phyloP scores from a whole-genome alignment of 148 eudicot genomes.

The Fagopyrum tataricum region DNA sequence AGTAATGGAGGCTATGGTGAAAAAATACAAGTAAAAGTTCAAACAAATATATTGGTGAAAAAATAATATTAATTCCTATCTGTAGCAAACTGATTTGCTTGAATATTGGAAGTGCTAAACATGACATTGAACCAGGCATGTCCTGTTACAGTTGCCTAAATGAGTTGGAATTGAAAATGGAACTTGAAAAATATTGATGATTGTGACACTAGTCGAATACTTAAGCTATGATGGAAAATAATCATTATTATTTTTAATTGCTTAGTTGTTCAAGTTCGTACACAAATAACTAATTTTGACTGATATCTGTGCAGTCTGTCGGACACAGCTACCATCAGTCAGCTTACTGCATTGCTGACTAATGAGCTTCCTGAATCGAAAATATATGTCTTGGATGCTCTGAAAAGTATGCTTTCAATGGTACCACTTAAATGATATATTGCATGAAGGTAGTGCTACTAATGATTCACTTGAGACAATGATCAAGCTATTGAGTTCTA shows the following conservation, averaged over 20 bases:
- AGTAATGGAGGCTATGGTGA: too few relatives aligned
- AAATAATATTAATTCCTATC: background rate
- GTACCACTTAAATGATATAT: constrained; percentile 69
- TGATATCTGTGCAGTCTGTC: constrained; percentile 71
- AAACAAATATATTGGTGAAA: too few relatives aligned
- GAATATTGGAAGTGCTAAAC: background rate
- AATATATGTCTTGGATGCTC: constrained; percentile 84
- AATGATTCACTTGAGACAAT: constrained; percentile 94
- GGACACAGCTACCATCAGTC: constrained; percentile 92
- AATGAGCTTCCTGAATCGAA: constrained; percentile 97
- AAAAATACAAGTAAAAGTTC: too few relatives aligned
- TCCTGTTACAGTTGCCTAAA: background rate
- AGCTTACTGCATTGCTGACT: constrained; percentile 82
- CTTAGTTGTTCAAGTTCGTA: background rate
- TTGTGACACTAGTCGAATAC: background rate
- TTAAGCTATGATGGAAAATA: background rate
- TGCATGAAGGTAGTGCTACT: constrained; percentile 93
- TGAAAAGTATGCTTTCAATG: constrained; percentile 79
- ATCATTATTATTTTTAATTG: background rate
- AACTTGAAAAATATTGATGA: background rate
- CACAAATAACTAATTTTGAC: constrained; percentile 14
- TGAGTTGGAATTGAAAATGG: background rate
- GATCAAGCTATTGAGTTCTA: constrained; percentile 64
- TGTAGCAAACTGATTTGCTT: background rate
- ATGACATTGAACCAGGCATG: too few relatives aligned